Base-by-base conservation (phyloP, 768 basidiomycete genomes). In the Sporobolomyces phaffii region DNA sequence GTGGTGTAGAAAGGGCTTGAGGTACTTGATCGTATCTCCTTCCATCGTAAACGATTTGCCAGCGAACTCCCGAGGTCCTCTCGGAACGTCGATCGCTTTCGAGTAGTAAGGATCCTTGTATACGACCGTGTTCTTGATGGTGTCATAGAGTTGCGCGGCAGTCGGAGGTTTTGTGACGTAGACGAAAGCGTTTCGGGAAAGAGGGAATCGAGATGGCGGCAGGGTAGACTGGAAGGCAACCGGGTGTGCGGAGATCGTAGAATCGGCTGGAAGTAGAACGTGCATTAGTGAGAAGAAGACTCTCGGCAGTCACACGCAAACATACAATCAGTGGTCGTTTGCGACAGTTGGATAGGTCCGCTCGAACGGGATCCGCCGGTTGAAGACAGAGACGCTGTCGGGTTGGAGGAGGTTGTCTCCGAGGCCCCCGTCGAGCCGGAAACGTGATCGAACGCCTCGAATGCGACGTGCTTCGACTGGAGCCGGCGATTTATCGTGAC, bases 91-190 rank as follows among this genome's bases (percentile, higher is more conserved):
- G 6, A 73, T 71, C 28, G 81, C 80, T 56, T 84, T 83, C 9
- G 89, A 90, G 75, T 90, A 99, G 77, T 83, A 87, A 0, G 93
- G 89, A n/a, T 83, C 79, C 49, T 82, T 84, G 77, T 96, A 93
- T 28, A 88, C 76, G 70, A 84, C 85, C 50, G 75, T 78, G 6
- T 85, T 82, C 10, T 15, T 43, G 0, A 34, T 52, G 26, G 81
- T 81, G n/a, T n/a, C n/a, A n/a, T n/a, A n/a, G n/a, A 80, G 81
- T 10, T 75, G 75, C 9, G 82, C 61, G 0, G 88, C 77, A 17
- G 83, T 78, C 5, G 80, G 78, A 8, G 79, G 69, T 6, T 59
- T 31, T 3, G 17, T 22, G 22, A 58, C 38, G 49, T 64, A 67
- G 18, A n/a, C 44, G 61, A 65, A 74, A 2, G 65, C 57, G 40